Base-by-base conservation (phyloP, 148 eudicot species). In the Chenopodium album region DNA sequence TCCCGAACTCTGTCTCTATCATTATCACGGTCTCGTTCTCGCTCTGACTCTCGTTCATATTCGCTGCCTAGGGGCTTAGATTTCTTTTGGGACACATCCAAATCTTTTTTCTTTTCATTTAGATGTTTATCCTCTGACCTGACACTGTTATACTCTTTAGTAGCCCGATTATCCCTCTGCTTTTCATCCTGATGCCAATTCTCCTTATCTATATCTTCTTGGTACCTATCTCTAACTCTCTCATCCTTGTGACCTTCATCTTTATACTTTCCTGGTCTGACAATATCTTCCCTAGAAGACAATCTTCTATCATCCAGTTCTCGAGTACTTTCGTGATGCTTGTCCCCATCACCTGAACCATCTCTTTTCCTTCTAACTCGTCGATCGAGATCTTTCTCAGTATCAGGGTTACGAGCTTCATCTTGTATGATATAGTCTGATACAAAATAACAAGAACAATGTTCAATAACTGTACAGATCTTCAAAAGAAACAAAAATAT, bases 341-440 rank as follows among this genome's bases (percentile, higher is more conserved):
- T 95, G 69, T 92, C 96, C 78, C 77, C 89, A 62, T 91, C 97
- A 81, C 86, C 85, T 46, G 90, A 88, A 34, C 86, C 83, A 86
- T 92, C 99, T 85, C 89, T 87, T 85, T 85, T 92, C 85, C 85
- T 92, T 81, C 90, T 88, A 72, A 78, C 84, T 80, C 88, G 90
- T 85, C 92, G 91, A 84, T 92, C 98, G 79, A 73, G 76, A 37
- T 93, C 98, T 89, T 85, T 88, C 84, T 91, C 97, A 34, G 83
- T 78, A 20, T 92, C 98, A 77, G 85, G 80, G 74, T 86, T 91
- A 70, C 84, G 88, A 46, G 72, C 47, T 32, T 92, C 95, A 70
- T 87, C 94, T 78, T 81, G 89, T 48, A 83, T 19, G 41, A 31
- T 75, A 44, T 16, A 10, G 22, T 81, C 89, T 87, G 81, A 80